Conservation (phyloP, 75 land plant genomes). For the Selaginella moellendorffii region DNA sequence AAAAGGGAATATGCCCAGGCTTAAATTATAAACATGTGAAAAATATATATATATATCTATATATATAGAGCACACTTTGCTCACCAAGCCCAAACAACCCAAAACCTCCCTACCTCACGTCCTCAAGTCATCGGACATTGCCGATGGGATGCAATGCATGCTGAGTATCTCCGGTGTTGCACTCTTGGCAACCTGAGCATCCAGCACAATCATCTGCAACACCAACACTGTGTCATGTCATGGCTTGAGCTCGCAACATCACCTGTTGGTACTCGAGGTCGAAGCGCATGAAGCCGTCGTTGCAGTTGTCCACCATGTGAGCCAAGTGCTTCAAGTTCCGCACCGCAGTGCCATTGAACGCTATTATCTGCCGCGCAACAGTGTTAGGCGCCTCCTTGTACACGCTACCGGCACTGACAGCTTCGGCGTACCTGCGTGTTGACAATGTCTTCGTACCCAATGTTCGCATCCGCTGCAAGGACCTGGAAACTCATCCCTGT, state of each 20-base stretch:
- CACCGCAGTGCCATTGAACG: neutral
- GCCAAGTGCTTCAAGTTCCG: slow-evolving; percentile 2
- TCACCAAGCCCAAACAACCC: no score
- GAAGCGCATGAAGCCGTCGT: neutral
- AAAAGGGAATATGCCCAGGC: neutral
- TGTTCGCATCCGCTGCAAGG: slow-evolving; percentile 3
- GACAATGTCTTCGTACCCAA: slow-evolving; percentile 6
- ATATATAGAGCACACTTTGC: no score
- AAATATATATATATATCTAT: neutral
- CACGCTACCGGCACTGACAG: no score
- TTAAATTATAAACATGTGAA: neutral
- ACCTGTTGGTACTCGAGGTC: slow-evolving; percentile 8
- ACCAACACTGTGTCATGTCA: neutral
- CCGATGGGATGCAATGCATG: slow-evolving; percentile 5
- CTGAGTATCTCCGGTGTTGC: slow-evolving; percentile 5
- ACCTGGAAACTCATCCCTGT: neutral
- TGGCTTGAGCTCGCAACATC: neutral
- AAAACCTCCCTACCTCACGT: no score
- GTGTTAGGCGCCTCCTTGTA: neutral
- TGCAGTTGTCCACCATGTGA: neutral
- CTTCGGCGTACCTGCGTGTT: slow-evolving; percentile 4
- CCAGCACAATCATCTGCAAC: slow-evolving; percentile 9
- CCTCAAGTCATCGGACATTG: slow-evolving; percentile 5
- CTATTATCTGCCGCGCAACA: neutral
- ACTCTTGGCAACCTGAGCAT: neutral